Base-by-base conservation (phyloP, 257 asterid species). In the Phtheirospermum japonicum region DNA sequence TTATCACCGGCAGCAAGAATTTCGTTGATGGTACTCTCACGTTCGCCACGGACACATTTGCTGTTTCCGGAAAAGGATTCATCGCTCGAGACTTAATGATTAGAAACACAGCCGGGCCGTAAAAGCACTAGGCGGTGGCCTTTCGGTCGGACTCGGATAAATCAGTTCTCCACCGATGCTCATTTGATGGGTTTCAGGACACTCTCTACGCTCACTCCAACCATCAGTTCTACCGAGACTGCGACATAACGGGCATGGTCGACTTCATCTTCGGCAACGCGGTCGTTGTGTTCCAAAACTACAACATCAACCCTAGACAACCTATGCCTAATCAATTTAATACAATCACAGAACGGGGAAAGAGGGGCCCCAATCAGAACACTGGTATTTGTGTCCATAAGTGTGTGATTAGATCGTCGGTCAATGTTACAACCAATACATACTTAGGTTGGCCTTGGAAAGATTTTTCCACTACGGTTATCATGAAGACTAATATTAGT, bases 61-160 rank as follows among this genome's bases (percentile, higher is more conserved):
- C n/a, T n/a, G n/a, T n/a, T n/a, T n/a, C n/a, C n/a, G n/a, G n/a
- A n/a, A n/a, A n/a, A n/a, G n/a, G n/a, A n/a, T n/a, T n/a, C n/a
- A n/a, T n/a, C n/a, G n/a, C n/a, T n/a, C n/a, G n/a, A n/a, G n/a
- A 80, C 79, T 83, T 87, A 19, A 56, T 69, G 26, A 82, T 89
- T 78, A 63, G 3, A 54, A 89, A 89, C 84, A 82, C 85, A 0
- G 97, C 95, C 97, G n/a, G n/a, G n/a, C n/a, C n/a, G n/a, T n/a
- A n/a, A n/a, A n/a, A n/a, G n/a, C n/a, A n/a, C n/a, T n/a, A 89
- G 65, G 95, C 97, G 2, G 97, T 85, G 28, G 94, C 97, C 52
- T 17, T 83, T 9, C 75, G 88, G 0, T 86, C 89, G 0, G 88
- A 85, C 0, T 84, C 95, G n/a, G n/a, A n/a, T n/a, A n/a, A n/a